These are phyloP conservation scores for Amauroascus verrucosus DNA, from an alignment of 2,329 filamentous ascomycete species.

Conservation along the genomic window DNA sequence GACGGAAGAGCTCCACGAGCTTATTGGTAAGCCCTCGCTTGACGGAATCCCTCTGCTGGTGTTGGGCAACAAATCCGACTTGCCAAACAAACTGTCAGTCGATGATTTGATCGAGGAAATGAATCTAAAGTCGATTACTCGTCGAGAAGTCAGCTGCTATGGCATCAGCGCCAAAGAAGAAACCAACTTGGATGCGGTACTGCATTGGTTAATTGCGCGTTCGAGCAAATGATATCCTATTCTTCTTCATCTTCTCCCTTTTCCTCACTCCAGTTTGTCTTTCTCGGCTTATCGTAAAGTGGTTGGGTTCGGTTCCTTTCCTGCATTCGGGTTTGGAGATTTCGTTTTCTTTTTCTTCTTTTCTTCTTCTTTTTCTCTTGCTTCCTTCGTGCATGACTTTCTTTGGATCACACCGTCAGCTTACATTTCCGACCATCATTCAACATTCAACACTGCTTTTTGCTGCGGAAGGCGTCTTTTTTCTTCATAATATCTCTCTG, in stretches of 20 bases:
- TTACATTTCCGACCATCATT: no score
- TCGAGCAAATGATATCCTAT: slow-evolving; percentile 53
- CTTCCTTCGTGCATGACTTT: background rate
- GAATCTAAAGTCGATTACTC: slow-evolving; percentile 77
- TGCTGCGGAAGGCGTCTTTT: background rate
- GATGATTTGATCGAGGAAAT: slow-evolving; percentile 92
- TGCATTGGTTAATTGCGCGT: slow-evolving; percentile 92
- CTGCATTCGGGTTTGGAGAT: slow-evolving; percentile 5
- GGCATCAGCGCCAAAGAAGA: slow-evolving; percentile 98
- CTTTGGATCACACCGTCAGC: background rate
- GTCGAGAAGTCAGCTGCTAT: slow-evolving; percentile 95
- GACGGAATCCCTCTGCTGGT: slow-evolving; percentile 87
- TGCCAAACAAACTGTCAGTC: slow-evolving; percentile 79
- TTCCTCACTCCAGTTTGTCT: background rate
- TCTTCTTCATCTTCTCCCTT: background rate
- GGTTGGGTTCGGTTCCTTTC: background rate
- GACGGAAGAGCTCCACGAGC: slow-evolving; percentile 80
- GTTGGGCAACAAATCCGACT: slow-evolving; percentile 92
- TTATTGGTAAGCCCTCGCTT: slow-evolving; percentile 74
- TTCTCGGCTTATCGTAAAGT: background rate
- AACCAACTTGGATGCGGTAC: slow-evolving; percentile 92
- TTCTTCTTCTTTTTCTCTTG: background rate
- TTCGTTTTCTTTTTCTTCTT: background rate
- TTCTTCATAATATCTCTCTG: background rate
- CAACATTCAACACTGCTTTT: no score